Conservation (phyloP, 495 filamentous ascomycete species). For the Lepraria neglecta region DNA sequence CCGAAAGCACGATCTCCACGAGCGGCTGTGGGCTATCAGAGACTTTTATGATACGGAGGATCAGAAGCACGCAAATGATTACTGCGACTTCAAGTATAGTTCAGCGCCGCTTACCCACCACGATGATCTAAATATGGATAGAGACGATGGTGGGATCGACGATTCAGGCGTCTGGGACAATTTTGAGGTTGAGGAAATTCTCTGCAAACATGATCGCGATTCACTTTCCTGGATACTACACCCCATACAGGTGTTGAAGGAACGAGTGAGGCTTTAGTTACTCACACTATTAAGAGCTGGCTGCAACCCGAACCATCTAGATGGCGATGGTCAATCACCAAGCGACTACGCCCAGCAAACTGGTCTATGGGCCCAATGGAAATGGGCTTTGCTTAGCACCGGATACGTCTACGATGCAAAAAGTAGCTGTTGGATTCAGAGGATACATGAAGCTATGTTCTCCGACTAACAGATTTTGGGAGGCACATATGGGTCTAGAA, state of each 20-base stretch:
- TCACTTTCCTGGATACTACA: neutral
- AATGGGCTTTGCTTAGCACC: slow-evolving; percentile 6
- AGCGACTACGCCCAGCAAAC: neutral
- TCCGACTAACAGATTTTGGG: neutral
- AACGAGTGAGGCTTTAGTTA: neutral
- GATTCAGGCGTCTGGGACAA: neutral
- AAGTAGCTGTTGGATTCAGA: neutral
- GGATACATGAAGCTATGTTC: neutral
- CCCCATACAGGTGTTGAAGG: neutral
- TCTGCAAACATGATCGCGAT: neutral
- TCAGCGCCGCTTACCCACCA: too few species aligned
- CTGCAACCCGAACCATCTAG: neutral
- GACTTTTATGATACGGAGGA: neutral
- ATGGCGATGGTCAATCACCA: neutral
- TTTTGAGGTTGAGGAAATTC: too few species aligned
- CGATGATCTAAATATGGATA: too few species aligned
- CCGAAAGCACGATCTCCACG: too few species aligned
- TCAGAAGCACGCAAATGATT: neutral
- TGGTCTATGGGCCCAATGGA: slow-evolving; percentile 6
- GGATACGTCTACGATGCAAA: neutral
- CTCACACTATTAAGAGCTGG: neutral
- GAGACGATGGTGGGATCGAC: neutral
- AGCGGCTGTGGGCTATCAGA: neutral
- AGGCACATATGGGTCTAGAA: too few species aligned
- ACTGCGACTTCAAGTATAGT: neutral